Evolutionary conservation across 2,329 filamentous ascomycete genomes (phyloP), one percentile per base, ranked within the genome.

Genomic region (Bipolaris cookei): DNA sequence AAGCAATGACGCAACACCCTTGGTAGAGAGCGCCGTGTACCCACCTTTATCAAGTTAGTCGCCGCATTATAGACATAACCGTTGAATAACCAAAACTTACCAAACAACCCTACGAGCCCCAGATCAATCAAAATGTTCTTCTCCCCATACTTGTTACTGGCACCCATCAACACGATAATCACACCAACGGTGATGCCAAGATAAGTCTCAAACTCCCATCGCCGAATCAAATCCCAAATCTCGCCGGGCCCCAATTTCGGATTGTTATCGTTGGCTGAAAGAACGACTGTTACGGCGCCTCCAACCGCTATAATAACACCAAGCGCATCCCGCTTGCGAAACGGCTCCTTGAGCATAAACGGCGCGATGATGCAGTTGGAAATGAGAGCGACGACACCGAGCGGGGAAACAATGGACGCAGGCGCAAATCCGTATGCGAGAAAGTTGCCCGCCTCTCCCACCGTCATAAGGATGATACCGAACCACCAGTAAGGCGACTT

Each of bases 321-420:
- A 79, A 91, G 87, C 44, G 92, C 89, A 76, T 99, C 95, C 48
- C 92, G 86, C 66, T 83, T 83, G 32, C 95, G 88, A 71, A 99
- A 97, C 48, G 83, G 84, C 78, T 99, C 95, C 72, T 97, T 93
- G 64, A 99, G 88, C 82, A 99, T 88, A 61, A 95, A 88, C 0
- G 95, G 95, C 2, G 95, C 95, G 73, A 99, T 97, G 58, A 99
- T 86, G 77, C 95, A 99, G 78, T 99, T 99, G 42, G 93, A 97
- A 43, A 99, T 88, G 61, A 99, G 82, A 2, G 95, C 95, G 11
- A 99, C 95, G n/a, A 99, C 95, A 8, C 95, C 95, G 5, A 99
- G 82, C 0, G 95, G 95, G 32, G 93, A 97, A 39, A 99, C 95
- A 68, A 99, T 97, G 13, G 95, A 98, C 6, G 95, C 95, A 3